Percentiles rank a stretch among this genome's conserved stretches.
Conservation (phyloP, 768 basidiomycete species). For the Serpula lacrymans region DNA sequence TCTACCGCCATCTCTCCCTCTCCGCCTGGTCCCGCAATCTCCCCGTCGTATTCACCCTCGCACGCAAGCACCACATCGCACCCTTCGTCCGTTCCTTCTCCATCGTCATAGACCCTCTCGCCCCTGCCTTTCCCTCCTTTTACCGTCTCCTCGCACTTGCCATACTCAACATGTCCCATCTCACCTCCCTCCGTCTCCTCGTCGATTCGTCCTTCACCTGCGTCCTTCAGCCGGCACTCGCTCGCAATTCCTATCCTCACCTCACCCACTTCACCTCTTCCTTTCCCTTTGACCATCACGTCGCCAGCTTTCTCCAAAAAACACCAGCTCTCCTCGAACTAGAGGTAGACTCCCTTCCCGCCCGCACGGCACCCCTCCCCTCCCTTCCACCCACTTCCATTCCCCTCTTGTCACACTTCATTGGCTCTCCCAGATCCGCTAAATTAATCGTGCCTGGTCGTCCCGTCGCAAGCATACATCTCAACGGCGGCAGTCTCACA, state of each 20-base stretch:
- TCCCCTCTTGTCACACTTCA: slow-evolving; percentile 51
- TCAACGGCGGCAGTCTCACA: slow-evolving; percentile 57
- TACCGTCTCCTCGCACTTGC: slow-evolving; percentile 49
- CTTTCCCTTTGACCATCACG: slow-evolving; percentile 56
- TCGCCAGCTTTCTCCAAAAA: slow-evolving; percentile 56
- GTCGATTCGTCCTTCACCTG: slow-evolving; percentile 51
- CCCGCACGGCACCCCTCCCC: slow-evolving; percentile 17
- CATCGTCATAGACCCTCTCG: slow-evolving; percentile 44
- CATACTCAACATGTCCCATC: slow-evolving; percentile 57
- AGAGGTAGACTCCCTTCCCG: slow-evolving; percentile 44
- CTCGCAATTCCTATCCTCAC: slow-evolving; percentile 35
- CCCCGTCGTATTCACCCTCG: slow-evolving; percentile 52
- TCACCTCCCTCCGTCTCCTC: slow-evolving; percentile 48
- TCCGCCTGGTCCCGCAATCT: slow-evolving; percentile 45
- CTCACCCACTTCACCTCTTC: slow-evolving; percentile 58
- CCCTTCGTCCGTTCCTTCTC: slow-evolving; percentile 59
- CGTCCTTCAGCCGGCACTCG: slow-evolving; percentile 39
- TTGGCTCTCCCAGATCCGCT: slow-evolving; percentile 57
- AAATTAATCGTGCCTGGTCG: slow-evolving; percentile 58
- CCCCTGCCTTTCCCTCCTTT: slow-evolving; percentile 42
- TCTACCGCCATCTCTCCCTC: slow-evolving; percentile 58
- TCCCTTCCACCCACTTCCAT: slow-evolving; percentile 33
- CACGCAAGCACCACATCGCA: slow-evolving; percentile 53
- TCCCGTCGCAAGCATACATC: slow-evolving; percentile 60
- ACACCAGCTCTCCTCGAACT: slow-evolving; percentile 55